These are phyloP conservation scores for Nepenthes mirabilis DNA, from an alignment of 148 eudicot genomes.

Conservation along the genomic window DNA sequence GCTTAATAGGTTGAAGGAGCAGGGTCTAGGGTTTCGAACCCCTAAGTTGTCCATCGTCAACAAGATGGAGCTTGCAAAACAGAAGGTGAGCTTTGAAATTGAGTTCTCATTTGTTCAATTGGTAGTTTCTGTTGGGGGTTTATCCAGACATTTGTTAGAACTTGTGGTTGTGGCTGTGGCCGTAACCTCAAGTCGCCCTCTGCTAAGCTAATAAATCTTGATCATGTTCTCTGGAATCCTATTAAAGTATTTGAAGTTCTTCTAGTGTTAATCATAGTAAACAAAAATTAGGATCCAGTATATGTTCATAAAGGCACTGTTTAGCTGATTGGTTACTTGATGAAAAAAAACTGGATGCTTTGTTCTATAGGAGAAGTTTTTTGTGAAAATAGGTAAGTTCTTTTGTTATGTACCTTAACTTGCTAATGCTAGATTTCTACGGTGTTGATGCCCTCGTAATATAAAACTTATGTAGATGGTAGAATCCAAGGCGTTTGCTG, in stretches of 20 bases:
- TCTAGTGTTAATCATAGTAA: too few species aligned
- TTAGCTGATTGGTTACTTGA: not conserved
- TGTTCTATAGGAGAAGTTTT: not conserved
- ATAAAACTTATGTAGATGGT: constrained; percentile 44
- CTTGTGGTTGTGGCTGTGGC: too few species aligned
- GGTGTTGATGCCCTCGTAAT: not conserved
- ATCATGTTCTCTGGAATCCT: too few species aligned
- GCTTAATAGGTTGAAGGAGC: constrained; percentile 40
- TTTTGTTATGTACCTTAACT: not conserved
- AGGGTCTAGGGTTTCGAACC: constrained; percentile 44
- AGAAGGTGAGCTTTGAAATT: constrained; percentile 36
- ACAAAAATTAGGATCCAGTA: not conserved
- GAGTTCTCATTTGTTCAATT: not conserved
- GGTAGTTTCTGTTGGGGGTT: not conserved
- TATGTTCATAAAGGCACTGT: not conserved
- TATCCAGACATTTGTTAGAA: not conserved
- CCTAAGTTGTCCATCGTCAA: constrained; percentile 62
- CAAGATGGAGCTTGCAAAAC: constrained; percentile 35
- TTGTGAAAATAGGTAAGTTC: not conserved
- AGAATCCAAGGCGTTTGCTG: constrained; percentile 46
- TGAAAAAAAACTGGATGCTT: not conserved
- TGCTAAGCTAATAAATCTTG: too few species aligned
- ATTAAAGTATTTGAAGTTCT: too few species aligned
- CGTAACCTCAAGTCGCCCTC: too few species aligned
- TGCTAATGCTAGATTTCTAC: not conserved